Conservation (phyloP, 1,139 yeast genomes). For the Debaryomycetaceae sp. region DNA sequence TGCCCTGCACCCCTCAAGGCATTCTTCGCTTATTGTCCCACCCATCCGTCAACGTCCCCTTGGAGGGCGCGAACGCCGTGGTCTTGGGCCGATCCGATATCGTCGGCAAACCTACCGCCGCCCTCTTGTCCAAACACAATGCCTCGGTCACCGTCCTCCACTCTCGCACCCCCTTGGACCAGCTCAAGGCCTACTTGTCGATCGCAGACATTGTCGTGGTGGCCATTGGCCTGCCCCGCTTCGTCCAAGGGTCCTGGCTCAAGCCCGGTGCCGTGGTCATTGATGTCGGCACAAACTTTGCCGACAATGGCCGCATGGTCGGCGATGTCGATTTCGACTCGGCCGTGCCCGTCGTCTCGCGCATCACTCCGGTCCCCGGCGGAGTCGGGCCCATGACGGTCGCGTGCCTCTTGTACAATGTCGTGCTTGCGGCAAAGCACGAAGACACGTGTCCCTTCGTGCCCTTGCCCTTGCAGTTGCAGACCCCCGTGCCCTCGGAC, state of each 20-base stretch:
- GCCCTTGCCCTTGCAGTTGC: conserved; percentile 55
- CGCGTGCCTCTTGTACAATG: conserved; percentile 87
- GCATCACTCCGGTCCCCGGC: conserved; percentile 96
- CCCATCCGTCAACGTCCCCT: conserved; percentile 48
- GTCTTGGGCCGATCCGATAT: conserved; percentile 94
- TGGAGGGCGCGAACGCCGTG: conserved; percentile 81
- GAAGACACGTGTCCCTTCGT: conserved; percentile 41
- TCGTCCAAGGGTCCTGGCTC: conserved; percentile 83
- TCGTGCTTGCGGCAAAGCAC: conserved; percentile 62
- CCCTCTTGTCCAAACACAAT: conserved; percentile 64
- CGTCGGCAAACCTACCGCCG: conserved; percentile 90
- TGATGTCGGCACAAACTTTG: conserved; percentile 93
- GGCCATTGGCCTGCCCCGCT: conserved; percentile 80
- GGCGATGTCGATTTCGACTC: conserved; percentile 86
- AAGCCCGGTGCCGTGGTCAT: conserved; percentile 77
- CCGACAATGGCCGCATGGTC: conserved; percentile 69
- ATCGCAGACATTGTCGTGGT: conserved; percentile 86
- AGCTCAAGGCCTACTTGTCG: conserved; percentile 48
- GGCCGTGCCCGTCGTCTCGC: conserved; percentile 55
- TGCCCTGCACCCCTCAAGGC: conserved; percentile 97
- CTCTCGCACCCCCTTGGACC: conserved; percentile 50
- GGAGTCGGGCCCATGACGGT: conserved; percentile 99
- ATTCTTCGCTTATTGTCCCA: conserved; percentile 65
- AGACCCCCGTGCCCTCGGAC: conserved; percentile 87
- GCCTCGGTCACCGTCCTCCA: conserved; percentile 84